Conservation (phyloP, 73 alveolate species). For the Symbiodinium natans region DNA sequence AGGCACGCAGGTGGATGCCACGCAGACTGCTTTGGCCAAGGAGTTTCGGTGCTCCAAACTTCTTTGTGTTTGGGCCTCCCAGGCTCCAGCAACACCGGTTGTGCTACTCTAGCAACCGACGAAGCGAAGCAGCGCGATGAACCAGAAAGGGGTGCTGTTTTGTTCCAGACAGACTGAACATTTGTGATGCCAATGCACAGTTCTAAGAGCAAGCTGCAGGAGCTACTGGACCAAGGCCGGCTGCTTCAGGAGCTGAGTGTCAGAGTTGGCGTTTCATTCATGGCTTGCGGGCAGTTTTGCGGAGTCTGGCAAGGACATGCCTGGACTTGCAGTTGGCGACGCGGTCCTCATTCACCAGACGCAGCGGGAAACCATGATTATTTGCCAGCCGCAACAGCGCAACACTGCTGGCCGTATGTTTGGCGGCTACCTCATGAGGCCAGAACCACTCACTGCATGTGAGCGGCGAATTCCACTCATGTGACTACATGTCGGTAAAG, state of each 20-base stretch:
- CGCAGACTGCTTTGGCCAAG: neutral
- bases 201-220: no score
- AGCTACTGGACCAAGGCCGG: slow-evolving; percentile 54
- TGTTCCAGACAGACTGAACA: no score
- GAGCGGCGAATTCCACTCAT: no score
- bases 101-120: no score
- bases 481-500: no score
- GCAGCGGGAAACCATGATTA: slow-evolving; percentile 76
- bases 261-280: neutral
- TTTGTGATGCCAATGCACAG: no score
- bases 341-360: slow-evolving; percentile 70
- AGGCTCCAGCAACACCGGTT: neutral
- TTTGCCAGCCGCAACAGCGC: slow-evolving; percentile 80
- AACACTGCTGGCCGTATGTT: slow-evolving; percentile 83
- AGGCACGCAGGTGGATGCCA: neutral
- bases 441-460: no score
- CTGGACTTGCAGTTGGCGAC: slow-evolving; percentile 71
- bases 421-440: slow-evolving; percentile 73
- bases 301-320: slow-evolving; percentile 78
- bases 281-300: neutral
- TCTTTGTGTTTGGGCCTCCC: neutral
- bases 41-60: no score
- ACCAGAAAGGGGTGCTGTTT: no score
- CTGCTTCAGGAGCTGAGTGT: slow-evolving; percentile 7
- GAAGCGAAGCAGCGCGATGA: no score